A percentile compares a stretch with the other conserved stretches of the same genome.
phyloP scores from a whole-genome alignment of 768 basidiomycete species.

The Leucosporidium yakuticum region DNA sequence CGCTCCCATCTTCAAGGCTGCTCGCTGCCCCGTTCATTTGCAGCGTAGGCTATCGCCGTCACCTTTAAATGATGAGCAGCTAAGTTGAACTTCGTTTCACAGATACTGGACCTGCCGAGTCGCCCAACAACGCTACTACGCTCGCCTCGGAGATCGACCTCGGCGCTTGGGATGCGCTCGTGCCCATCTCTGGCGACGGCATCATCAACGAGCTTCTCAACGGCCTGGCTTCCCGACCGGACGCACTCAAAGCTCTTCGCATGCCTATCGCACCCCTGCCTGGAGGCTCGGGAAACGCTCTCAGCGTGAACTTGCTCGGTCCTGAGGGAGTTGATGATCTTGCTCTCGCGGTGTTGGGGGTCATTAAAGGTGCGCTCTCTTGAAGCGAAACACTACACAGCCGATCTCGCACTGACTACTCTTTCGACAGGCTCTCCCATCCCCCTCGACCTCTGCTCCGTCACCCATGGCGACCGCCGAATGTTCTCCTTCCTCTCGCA shows the following conservation, averaged over 20 bases:
- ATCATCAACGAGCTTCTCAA: slow-evolving; percentile 76
- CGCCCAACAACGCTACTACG: slow-evolving; percentile 58
- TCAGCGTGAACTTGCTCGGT: slow-evolving; percentile 18
- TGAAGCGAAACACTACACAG: too few relatives aligned
- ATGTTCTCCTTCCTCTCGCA: slow-evolving; percentile 76
- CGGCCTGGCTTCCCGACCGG: slow-evolving; percentile 60
- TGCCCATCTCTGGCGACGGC: slow-evolving; percentile 76
- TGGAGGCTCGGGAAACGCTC: slow-evolving; percentile 42
- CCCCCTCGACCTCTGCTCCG: slow-evolving; percentile 67
- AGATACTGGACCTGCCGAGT: slow-evolving; percentile 55
- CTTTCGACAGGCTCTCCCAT: too few relatives aligned
- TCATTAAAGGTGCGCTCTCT: slow-evolving; percentile 83
- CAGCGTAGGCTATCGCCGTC: neutral
- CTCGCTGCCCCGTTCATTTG: slow-evolving; percentile 52
- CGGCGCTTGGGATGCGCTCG: slow-evolving; percentile 60
- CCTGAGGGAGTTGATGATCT: slow-evolving; percentile 2
- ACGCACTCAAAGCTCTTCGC: slow-evolving; percentile 46
- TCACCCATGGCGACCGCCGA: slow-evolving; percentile 56
- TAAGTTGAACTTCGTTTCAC: neutral
- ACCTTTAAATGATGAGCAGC: neutral
- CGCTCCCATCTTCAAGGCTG: slow-evolving; percentile 66
- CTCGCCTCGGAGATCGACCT: slow-evolving; percentile 46
- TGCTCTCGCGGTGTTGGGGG: slow-evolving; percentile 60
- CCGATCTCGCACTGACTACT: too few relatives aligned
- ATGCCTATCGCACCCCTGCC: slow-evolving; percentile 69